phyloP scores from a whole-genome alignment of 2,329 filamentous ascomycete species.

The Talaromyces sp. region DNA sequence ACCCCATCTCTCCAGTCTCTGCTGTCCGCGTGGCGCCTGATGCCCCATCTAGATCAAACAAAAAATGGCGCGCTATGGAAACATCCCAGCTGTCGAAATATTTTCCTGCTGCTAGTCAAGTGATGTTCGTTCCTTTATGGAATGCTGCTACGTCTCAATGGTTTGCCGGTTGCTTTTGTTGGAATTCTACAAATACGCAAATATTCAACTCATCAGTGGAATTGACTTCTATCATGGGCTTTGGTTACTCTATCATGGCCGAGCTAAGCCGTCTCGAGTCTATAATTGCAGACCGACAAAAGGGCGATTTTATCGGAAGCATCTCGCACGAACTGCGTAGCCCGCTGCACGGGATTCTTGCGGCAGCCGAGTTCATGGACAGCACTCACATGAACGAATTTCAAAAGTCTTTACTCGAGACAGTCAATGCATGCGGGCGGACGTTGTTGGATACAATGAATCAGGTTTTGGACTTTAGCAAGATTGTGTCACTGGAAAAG shows the following conservation, averaged over 20 bases:
- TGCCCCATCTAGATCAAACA: constrained; percentile 17
- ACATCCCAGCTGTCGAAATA: constrained; percentile 37
- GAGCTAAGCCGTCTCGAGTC: constrained; percentile 40
- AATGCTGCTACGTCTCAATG: constrained; percentile 45
- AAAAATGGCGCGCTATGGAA: constrained; percentile 30
- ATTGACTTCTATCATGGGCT: constrained; percentile 36
- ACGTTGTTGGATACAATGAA: constrained; percentile 42
- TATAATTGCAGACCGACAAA: constrained; percentile 38
- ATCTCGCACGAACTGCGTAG: constrained; percentile 41
- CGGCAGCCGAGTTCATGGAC: constrained; percentile 37
- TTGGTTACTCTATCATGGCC: constrained; percentile 39
- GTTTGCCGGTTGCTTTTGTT: constrained; percentile 43
- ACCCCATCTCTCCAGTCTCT: constrained; percentile 9
- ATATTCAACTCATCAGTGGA: constrained; percentile 34
- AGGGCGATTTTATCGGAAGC: constrained; percentile 40
- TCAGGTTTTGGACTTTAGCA: constrained; percentile 47
- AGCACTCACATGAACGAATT: constrained; percentile 35
- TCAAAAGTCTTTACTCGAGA: constrained; percentile 35
- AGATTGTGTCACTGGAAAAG: constrained; percentile 42
- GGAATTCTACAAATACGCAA: constrained; percentile 32
- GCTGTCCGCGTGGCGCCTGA: constrained; percentile 15
- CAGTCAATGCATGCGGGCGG: constrained; percentile 37
- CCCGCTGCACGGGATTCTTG: constrained; percentile 39
- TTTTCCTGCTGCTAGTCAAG: constrained; percentile 44
- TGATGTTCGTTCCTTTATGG: constrained; percentile 50